Percentiles rank a stretch among this genome's conserved stretches.
Conservation (phyloP, 2,329 filamentous ascomycete species). For the Fusarium humuli region DNA sequence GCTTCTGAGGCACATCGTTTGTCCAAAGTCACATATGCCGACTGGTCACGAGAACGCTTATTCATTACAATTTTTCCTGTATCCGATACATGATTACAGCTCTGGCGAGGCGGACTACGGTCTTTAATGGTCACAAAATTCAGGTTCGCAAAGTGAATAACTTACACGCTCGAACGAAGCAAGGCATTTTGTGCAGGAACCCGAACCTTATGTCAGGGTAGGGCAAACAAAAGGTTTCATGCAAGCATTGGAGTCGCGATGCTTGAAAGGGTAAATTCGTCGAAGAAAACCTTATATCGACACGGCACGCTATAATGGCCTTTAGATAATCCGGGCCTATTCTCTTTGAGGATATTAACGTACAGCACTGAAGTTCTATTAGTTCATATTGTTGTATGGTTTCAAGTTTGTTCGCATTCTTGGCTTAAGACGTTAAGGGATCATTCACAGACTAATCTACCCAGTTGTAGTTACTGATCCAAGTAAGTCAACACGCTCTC, state of each 20-base stretch:
- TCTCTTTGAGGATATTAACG: no score
- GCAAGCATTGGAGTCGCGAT: neutral
- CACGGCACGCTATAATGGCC: no score
- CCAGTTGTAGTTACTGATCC: no score
- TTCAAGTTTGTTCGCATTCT: no score
- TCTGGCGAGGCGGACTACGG: neutral
- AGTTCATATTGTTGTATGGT: neutral
- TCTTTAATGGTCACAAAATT: neutral
- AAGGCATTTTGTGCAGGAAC: neutral
- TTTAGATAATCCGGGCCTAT: no score
- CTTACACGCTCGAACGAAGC: rapidly evolving
- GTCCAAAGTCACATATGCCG: neutral
- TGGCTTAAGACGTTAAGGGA: no score
- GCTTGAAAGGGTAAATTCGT: rapidly evolving
- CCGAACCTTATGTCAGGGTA: neutral
- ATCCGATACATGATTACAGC: neutral
- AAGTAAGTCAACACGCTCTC: no score
- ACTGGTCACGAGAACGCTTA: no score
- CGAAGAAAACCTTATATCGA: neutral
- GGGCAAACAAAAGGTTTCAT: neutral
- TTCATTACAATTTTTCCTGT: neutral
- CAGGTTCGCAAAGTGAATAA: rapidly evolving
- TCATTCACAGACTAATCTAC: no score
- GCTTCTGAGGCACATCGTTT: neutral
- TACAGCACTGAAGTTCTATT: no score